Base-by-base conservation (phyloP, 495 filamentous ascomycete species). In the Penicillium ochrochloron region DNA sequence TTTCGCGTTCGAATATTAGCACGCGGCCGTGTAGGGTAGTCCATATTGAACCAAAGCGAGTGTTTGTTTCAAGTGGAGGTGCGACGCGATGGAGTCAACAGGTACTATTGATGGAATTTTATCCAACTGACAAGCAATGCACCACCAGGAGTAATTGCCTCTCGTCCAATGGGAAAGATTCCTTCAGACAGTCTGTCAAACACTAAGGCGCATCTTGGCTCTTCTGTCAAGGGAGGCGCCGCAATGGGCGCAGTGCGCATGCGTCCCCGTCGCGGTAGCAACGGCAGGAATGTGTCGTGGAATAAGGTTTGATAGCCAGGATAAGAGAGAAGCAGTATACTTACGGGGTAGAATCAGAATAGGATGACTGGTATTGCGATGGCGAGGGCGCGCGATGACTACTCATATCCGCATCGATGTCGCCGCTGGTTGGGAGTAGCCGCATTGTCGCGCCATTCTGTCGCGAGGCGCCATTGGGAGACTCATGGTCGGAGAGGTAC, bases 401-500 rank as follows among this genome's bases (percentile, higher is more conserved):
- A 39, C 63, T 63, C 56, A 69, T 12, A 23, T 78, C 73, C 8
- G 54, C 58, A 58, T 76, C 70, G 21, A 70, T 66, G 11, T 84
- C 80, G 34, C 85, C 79, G 31, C 75, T 80, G n/a, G 81, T 80
- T 7, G 85, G 85, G 60, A 90, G 70, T 68, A 90, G 73, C 17
- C 87, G 83, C 87, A 89, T 88, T 0, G 86, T 85, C 17, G 84
- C 74, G 42, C 82, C 84, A 74, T 71, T 69, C 6, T 67, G 73
- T 33, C 73, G 72, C 3, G 72, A 55, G 8, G 68, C 42, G 19
- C 66, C 62, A 19, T 54, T 56, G 42, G 73, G 72, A 14, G 76
- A 75, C 15, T 78, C 75, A 19, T 66, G 54, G 10, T 79, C 75
- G 7, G 72, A 70, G 19, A 78, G 67, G 35, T 71, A 77, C 12